phyloP scores from a whole-genome alignment of 192 early-diverging fungal genomes.

The Irineochytrium annulatum region DNA sequence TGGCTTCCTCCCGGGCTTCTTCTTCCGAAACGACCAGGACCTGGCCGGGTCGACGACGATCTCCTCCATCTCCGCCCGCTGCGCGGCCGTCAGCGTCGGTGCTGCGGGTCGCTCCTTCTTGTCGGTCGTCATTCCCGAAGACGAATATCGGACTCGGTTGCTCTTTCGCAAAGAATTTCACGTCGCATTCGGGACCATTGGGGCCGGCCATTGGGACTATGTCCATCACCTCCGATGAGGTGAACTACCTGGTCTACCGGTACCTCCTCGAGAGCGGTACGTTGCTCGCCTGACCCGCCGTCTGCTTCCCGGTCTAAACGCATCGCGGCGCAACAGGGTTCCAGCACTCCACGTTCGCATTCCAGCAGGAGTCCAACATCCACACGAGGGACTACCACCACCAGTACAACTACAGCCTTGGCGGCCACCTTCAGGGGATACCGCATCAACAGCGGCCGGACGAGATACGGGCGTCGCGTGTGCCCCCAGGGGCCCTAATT shows the following conservation, averaged over 20 bases:
- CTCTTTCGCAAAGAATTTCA: no score
- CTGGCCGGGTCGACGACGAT: no score
- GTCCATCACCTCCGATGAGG: constrained; percentile 2
- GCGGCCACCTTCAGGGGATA: no score
- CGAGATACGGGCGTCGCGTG: constrained; percentile 36
- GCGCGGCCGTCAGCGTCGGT: no score
- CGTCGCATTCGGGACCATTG: no score
- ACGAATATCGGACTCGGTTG: no score
- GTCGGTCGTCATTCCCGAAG: no score
- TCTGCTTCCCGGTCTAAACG: background rate
- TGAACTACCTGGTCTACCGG: constrained; percentile 15
- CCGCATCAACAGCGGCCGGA: background rate
- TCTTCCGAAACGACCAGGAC: no score
- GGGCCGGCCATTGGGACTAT: background rate
- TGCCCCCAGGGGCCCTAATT: constrained; percentile 79
- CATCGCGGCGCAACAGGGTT: constrained; percentile 64
- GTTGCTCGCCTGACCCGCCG: background rate
- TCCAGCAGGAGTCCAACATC: constrained; percentile 81
- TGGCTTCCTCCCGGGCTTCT: no score
- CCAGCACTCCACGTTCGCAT: constrained; percentile 77
- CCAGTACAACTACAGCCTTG: background rate
- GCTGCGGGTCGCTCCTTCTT: no score
- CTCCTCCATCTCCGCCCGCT: no score
- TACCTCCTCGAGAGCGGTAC: constrained; percentile 25
- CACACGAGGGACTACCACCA: constrained; percentile 27